A percentile compares a stretch with the other conserved stretches of the same genome.
Evolutionary conservation across 1,139 yeast species (phyloP).

Genomic region (Pichia sp.): DNA sequence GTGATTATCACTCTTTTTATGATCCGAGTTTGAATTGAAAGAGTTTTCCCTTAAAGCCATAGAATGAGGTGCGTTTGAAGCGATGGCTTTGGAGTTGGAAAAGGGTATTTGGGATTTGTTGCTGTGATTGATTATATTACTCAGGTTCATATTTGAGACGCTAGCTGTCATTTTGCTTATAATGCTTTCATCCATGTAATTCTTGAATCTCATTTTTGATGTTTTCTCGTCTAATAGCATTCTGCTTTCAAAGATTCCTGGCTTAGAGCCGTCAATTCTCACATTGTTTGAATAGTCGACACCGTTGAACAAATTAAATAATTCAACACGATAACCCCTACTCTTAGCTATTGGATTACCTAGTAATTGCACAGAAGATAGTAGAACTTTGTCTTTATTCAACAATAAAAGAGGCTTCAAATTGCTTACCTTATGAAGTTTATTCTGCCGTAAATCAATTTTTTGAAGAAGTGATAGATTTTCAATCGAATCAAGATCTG

Average conservation of each 20-base stretch:
- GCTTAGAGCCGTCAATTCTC: slow-evolving; percentile 57
- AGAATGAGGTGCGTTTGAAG: neutral
- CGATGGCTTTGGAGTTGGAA: neutral
- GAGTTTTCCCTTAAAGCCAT: neutral
- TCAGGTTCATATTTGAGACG: slow-evolving; percentile 32
- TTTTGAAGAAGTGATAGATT: slow-evolving; percentile 44
- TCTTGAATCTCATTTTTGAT: slow-evolving; percentile 42
- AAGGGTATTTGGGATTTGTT: neutral
- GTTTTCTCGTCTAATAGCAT: slow-evolving; percentile 47
- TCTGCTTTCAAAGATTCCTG: slow-evolving; percentile 61
- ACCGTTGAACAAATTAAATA: slow-evolving; percentile 53
- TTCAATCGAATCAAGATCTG: slow-evolving; percentile 47
- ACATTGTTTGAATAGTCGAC: slow-evolving; percentile 45
- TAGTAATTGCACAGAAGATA: slow-evolving; percentile 32
- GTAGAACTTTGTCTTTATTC: slow-evolving; percentile 21
- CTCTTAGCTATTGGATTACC: slow-evolving; percentile 41
- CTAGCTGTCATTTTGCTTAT: slow-evolving; percentile 34
- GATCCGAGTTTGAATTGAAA: neutral
- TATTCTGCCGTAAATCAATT: slow-evolving; percentile 54
- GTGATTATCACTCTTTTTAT: neutral
- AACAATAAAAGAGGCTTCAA: slow-evolving; percentile 36
- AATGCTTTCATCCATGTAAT: slow-evolving; percentile 37
- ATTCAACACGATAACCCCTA: slow-evolving; percentile 48
- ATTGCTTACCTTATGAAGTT: slow-evolving; percentile 35
- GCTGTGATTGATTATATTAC: slow-evolving; percentile 20